Evolutionary conservation across 169 alveolate species (phyloP).

Genomic region (Blepharisma undulans): DNA sequence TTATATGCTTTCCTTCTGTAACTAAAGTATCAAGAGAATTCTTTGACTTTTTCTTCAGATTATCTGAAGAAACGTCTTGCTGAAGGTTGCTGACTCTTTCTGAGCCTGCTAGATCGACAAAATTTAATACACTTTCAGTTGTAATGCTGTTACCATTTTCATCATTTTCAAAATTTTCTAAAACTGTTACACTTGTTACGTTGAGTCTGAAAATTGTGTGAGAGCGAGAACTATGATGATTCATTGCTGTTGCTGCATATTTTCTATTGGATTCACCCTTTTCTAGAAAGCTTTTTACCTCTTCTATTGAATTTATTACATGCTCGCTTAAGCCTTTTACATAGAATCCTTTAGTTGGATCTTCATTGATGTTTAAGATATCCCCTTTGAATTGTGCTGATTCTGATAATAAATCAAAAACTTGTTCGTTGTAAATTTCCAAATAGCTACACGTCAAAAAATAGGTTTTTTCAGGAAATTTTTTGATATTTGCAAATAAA

Average conservation of each 20-base stretch:
- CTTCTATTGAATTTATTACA: constrained; percentile 55
- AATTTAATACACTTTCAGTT: constrained; percentile 62
- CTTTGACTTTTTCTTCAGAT: neutral
- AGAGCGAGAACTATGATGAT: constrained; percentile 73
- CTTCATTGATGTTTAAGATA: constrained; percentile 58
- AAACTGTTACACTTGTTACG: constrained; percentile 55
- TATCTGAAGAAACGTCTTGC: neutral
- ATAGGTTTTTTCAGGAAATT: constrained; percentile 46
- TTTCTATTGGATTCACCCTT: constrained; percentile 71
- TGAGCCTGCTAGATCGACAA: constrained; percentile 83
- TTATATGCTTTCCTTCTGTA: constrained; percentile 70
- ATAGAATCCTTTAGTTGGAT: constrained; percentile 66
- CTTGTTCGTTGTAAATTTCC: constrained; percentile 78
- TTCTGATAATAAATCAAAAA: constrained; percentile 65
- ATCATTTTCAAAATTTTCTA: constrained; percentile 12
- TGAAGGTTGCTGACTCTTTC: constrained; percentile 68
- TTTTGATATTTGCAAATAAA: constrained; percentile 46
- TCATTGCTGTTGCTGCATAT: constrained; percentile 79
- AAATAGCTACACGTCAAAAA: constrained; percentile 67
- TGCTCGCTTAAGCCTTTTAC: constrained; percentile 66
- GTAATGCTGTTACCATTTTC: constrained; percentile 46
- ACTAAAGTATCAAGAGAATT: constrained; percentile 35
- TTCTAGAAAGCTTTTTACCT: constrained; percentile 56
- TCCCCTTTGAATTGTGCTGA: constrained; percentile 44
- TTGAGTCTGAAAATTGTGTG: constrained; percentile 71